Evolutionary conservation across 2,329 filamentous ascomycete genomes (phyloP).

Genomic region (Aspergillus calidoustus): DNA sequence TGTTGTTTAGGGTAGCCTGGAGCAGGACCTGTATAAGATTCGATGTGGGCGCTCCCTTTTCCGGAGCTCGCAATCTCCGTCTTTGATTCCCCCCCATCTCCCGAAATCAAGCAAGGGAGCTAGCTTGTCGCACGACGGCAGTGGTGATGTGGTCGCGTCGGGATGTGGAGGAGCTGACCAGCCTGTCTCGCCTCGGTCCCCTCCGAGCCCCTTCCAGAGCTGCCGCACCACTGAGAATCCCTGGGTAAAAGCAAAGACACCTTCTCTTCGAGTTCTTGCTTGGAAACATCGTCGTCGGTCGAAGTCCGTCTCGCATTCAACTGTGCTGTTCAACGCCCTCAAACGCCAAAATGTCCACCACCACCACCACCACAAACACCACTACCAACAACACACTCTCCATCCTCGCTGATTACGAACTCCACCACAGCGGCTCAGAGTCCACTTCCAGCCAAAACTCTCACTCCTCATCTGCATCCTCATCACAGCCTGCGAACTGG

Average conservation of each 20-base stretch:
- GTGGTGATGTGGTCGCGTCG: background rate
- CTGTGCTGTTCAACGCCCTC: background rate
- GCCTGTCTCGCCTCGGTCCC: background rate
- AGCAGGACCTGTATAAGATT: background rate
- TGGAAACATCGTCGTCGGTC: too few relatives aligned
- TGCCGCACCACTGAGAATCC: background rate
- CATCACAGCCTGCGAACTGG: slow-evolving; percentile 45
- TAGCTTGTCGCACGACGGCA: background rate
- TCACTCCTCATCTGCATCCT: background rate
- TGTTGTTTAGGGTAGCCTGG: background rate
- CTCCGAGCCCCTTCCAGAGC: background rate
- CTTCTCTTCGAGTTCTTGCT: too few relatives aligned
- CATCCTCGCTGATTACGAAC: slow-evolving; percentile 34
- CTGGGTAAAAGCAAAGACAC: background rate
- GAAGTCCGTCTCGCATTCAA: background rate
- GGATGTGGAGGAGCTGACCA: background rate
- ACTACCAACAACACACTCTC: slow-evolving; percentile 21
- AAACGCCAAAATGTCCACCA: slow-evolving; percentile 29
- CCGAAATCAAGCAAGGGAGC: background rate
- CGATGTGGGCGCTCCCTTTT: background rate
- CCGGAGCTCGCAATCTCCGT: background rate
- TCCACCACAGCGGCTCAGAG: slow-evolving; percentile 29
- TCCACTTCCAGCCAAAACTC: background rate
- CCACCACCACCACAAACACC: slow-evolving; percentile 21
- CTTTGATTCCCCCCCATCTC: background rate